Evolutionary conservation across 2,329 filamentous ascomycete species (phyloP).

Genomic region (Trichoderma sp.): DNA sequence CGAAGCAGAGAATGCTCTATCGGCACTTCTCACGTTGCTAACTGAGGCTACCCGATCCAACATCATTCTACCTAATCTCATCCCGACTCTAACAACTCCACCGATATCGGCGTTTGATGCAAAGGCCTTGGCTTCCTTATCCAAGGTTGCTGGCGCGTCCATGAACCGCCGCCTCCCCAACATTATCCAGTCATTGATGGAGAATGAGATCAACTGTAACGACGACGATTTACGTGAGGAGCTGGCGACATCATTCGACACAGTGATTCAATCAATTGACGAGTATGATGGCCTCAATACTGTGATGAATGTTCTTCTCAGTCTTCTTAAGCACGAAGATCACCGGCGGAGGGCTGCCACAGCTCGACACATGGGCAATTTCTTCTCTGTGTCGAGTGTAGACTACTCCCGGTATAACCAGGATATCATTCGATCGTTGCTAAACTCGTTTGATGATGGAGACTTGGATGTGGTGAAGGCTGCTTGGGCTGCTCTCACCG

Average conservation of each 20-base stretch:
- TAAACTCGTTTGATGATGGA: slow-evolving; percentile 87
- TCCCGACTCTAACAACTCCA: slow-evolving; percentile 84
- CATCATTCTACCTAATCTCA: slow-evolving; percentile 92
- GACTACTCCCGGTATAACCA: slow-evolving; percentile 97
- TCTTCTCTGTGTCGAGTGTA: slow-evolving; percentile 75
- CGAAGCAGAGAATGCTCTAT: slow-evolving; percentile 86
- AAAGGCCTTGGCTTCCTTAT: slow-evolving; percentile 85
- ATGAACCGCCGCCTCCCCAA: slow-evolving; percentile 88
- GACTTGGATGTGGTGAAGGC: slow-evolving; percentile 83
- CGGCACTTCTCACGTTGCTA: slow-evolving; percentile 87
- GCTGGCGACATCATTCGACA: slow-evolving; percentile 78
- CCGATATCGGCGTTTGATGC: slow-evolving; percentile 96
- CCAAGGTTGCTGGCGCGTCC: slow-evolving; percentile 81
- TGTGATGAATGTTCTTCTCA: slow-evolving; percentile 88
- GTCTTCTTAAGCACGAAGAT: slow-evolving; percentile 87
- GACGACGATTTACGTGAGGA: slow-evolving; percentile 72
- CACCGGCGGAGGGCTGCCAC: slow-evolving; percentile 77
- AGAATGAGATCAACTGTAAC: slow-evolving; percentile 76
- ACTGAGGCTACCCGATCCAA: slow-evolving; percentile 93
- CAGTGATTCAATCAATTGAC: slow-evolving; percentile 86
- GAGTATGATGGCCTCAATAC: slow-evolving; percentile 95
- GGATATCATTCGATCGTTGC: slow-evolving; percentile 84
- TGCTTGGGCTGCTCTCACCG: slow-evolving; percentile 80
- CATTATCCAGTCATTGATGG: slow-evolving; percentile 91
- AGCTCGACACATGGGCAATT: slow-evolving; percentile 75